Percentiles rank a stretch among this genome's conserved stretches.
Conservation (phyloP, 371 early-diverging fungal genomes). For the Rhizomucor miehei region DNA sequence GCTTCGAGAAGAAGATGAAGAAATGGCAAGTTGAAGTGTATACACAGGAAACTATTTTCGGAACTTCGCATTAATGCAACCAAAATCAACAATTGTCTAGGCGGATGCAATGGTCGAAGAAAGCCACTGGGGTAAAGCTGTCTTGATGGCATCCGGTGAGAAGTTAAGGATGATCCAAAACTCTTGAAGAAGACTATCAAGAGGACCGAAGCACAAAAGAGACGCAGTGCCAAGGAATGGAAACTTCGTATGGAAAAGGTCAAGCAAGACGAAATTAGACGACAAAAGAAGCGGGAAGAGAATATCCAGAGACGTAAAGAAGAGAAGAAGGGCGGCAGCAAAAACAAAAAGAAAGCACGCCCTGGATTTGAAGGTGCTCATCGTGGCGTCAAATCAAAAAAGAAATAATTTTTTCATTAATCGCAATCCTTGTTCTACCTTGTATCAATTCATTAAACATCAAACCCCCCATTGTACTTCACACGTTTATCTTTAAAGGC, state of each 20-base stretch:
- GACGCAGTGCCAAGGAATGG: slow-evolving; percentile 82
- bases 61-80: no score
- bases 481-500: no score
- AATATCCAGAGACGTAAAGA: slow-evolving; percentile 66
- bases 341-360: slow-evolving; percentile 49
- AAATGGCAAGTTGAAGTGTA: slow-evolving; percentile 36
- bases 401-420: no score
- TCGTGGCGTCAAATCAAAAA: no score
- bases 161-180: slow-evolving; percentile 89
- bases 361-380: slow-evolving; percentile 28
- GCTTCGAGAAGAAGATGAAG: slow-evolving; percentile 64
- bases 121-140: slow-evolving; percentile 77
- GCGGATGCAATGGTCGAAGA: slow-evolving; percentile 72
- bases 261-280: slow-evolving; percentile 60
- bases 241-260: slow-evolving; percentile 71
- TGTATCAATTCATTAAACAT: no score
- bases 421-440: no score
- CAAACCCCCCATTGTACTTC: no score
- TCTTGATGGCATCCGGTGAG: slow-evolving; percentile 81
- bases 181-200: slow-evolving; percentile 90
- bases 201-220: slow-evolving; percentile 79
- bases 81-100: slow-evolving; percentile 19
- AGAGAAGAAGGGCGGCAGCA: slow-evolving; percentile 59
- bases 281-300: slow-evolving; percentile 68
- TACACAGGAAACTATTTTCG: background rate